Conservation (phyloP, 2,329 filamentous ascomycete genomes). For the Claviceps pazoutovae region DNA sequence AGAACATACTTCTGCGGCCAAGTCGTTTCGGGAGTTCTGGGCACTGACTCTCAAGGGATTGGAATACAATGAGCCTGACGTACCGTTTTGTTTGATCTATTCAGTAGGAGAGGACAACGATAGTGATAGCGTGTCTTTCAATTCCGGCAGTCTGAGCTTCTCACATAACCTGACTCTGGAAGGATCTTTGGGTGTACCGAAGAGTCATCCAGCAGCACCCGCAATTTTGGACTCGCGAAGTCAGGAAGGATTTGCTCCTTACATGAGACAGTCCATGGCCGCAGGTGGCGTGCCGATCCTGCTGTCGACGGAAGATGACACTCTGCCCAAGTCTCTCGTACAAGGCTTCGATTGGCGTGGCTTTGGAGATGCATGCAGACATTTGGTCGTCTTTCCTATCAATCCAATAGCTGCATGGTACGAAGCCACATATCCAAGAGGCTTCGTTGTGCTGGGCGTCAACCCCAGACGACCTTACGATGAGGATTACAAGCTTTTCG, state of each 20-base stretch:
- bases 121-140: conserved; percentile 34
- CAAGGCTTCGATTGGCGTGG: conserved; percentile 47
- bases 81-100: conserved; percentile 37
- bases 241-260: conserved; percentile 23
- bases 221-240: conserved; percentile 21
- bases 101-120: conserved; percentile 29
- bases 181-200: conserved; percentile 31
- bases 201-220: conserved; percentile 28
- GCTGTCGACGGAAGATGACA: conserved; percentile 31
- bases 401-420: conserved; percentile 13
- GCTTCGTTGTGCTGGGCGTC: conserved; percentile 54
- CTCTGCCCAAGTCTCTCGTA: conserved; percentile 43
- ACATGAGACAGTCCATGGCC: conserved; percentile 25
- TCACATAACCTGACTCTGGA: conserved; percentile 42
- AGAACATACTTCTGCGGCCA: conserved; percentile 56
- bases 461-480: conserved; percentile 61
- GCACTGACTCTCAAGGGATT: conserved; percentile 51
- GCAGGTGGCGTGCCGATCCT: conserved; percentile 23
- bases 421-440: conserved; percentile 26
- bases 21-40: conserved; percentile 62
- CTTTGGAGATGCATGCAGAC: conserved; percentile 49
- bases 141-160: conserved; percentile 48
- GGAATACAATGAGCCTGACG: conserved; percentile 52
- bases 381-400: conserved; percentile 55
- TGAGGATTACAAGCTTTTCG: conserved; percentile 56